Percentiles rank a stretch among this genome's conserved stretches.
These are phyloP conservation scores for Coniferiporia weirii DNA, from an alignment of 1,284 basidiomycete species.

Conservation along the genomic window DNA sequence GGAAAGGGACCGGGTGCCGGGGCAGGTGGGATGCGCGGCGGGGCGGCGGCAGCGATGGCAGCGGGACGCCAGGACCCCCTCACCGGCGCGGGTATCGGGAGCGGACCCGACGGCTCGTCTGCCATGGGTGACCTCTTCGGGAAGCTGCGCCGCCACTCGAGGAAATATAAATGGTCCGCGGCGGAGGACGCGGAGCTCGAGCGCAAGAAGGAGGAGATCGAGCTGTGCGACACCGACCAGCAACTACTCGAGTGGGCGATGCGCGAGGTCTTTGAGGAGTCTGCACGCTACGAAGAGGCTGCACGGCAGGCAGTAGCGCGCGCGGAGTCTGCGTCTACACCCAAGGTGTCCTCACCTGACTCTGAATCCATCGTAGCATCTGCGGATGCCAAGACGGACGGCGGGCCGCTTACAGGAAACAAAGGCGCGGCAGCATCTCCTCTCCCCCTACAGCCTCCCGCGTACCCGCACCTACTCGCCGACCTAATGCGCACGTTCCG, in stretches of 20 bases:
- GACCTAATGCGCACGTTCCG: constrained; percentile 72
- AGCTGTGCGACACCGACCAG: constrained; percentile 61
- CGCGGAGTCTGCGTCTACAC: constrained; percentile 17
- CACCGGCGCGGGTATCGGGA: constrained; percentile 25
- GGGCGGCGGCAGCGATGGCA: constrained; percentile 20
- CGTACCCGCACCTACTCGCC: constrained; percentile 74
- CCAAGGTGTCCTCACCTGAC: no score
- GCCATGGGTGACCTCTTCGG: constrained; percentile 38
- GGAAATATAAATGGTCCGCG: constrained; percentile 44
- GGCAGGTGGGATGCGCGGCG: constrained; percentile 9
- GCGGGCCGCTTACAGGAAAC: constrained; percentile 9
- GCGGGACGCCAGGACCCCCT: constrained; percentile 17
- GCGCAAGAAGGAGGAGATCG: constrained; percentile 70
- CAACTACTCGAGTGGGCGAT: constrained; percentile 76
- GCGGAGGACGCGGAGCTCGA: constrained; percentile 54
- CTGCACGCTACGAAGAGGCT: constrained; percentile 42
- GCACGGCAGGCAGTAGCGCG: constrained; percentile 35
- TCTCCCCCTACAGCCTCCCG: constrained; percentile 43
- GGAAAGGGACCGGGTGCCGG: constrained; percentile 11
- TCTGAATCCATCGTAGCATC: not conserved
- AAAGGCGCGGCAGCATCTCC: not conserved
- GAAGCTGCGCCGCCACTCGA: constrained; percentile 45
- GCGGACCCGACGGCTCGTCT: constrained; percentile 15
- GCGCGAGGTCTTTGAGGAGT: constrained; percentile 62
- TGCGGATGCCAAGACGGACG: constrained; percentile 15